phyloP scores from a whole-genome alignment of 768 basidiomycete genomes.

The Paxillus ammoniavirescens region DNA sequence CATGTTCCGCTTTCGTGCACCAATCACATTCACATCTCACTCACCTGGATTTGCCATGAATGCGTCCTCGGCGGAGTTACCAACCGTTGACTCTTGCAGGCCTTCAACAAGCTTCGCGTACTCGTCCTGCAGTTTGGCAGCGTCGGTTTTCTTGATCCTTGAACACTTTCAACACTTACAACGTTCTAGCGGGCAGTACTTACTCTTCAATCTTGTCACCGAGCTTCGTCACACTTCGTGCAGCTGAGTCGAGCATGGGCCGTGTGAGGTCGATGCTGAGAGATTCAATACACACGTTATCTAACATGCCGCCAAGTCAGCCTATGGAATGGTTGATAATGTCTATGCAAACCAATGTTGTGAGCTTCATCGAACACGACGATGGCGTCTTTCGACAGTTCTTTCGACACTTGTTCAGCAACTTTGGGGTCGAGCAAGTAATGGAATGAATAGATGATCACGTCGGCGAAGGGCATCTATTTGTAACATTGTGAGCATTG shows the following conservation, averaged over 20 bases:
- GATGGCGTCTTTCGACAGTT: slow-evolving; percentile 95
- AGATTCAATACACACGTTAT: slow-evolving; percentile 99
- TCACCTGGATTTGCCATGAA: slow-evolving; percentile 89
- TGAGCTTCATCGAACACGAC: slow-evolving; percentile 99
- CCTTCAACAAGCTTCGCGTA: slow-evolving; percentile 95
- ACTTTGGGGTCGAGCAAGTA: slow-evolving; percentile 98
- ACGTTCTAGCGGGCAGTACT: slow-evolving; percentile 25
- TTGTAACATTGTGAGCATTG: background rate
- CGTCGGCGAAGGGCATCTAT: slow-evolving; percentile 94
- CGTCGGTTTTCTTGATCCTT: slow-evolving; percentile 93
- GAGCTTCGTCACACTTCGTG: slow-evolving; percentile 81
- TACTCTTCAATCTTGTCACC: slow-evolving; percentile 95
- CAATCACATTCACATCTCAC: slow-evolving; percentile 9
- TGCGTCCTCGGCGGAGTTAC: slow-evolving; percentile 63
- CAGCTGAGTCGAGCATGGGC: slow-evolving; percentile 95
- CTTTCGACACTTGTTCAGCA: slow-evolving; percentile 97
- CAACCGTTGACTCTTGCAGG: slow-evolving; percentile 71
- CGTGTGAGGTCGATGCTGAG: slow-evolving; percentile 95
- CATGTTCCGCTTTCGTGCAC: background rate
- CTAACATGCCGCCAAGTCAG: slow-evolving; percentile 35
- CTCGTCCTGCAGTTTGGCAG: slow-evolving; percentile 92
- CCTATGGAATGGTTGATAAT: background rate
- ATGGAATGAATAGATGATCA: slow-evolving; percentile 99
- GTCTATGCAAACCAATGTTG: slow-evolving; percentile 76
- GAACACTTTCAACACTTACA: slow-evolving; percentile 4